phyloP scores from a whole-genome alignment of 169 alveolate species.

The Eimeria nieschulzi region DNA sequence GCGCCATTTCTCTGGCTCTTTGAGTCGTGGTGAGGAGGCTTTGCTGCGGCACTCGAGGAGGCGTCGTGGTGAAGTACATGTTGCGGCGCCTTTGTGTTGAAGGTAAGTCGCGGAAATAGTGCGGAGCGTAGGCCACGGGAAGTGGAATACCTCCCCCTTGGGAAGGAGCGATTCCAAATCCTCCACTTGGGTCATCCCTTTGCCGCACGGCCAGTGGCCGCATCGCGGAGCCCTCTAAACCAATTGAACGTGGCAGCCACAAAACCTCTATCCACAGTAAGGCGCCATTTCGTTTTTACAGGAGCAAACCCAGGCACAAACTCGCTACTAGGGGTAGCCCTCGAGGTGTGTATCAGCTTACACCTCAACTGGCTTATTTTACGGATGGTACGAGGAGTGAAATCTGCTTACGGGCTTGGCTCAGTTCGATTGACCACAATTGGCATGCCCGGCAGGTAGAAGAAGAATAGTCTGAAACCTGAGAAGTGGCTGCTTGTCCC shows the following conservation, averaged over 20 bases:
- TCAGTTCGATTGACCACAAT: constrained; percentile 47
- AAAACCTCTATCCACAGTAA: too few species aligned
- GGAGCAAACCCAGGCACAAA: too few species aligned
- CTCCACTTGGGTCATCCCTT: constrained; percentile 1
- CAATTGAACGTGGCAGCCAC: neutral
- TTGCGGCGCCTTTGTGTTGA: constrained; percentile 64
- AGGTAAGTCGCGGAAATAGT: constrained; percentile 47
- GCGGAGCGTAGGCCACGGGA: constrained; percentile 64
- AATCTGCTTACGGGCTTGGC: constrained; percentile 21
- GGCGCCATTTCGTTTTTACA: too few species aligned
- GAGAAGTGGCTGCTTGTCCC: constrained; percentile 15
- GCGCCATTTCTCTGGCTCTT: constrained; percentile 56
- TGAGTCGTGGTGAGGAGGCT: constrained; percentile 19
- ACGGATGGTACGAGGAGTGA: too few species aligned
- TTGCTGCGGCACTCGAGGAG: constrained; percentile 32
- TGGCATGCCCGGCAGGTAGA: constrained; percentile 60
- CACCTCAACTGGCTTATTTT: too few species aligned
- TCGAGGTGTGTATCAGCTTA: too few species aligned
- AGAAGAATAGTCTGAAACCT: neutral
- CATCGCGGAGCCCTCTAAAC: neutral
- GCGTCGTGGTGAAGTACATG: constrained; percentile 55
- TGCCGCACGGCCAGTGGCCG: constrained; percentile 2
- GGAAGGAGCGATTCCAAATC: constrained; percentile 49
- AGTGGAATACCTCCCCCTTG: constrained; percentile 65
- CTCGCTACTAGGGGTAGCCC: too few species aligned